Base-by-base conservation (phyloP, 2,329 filamentous ascomycete genomes). In the Nothophoma quercina region DNA sequence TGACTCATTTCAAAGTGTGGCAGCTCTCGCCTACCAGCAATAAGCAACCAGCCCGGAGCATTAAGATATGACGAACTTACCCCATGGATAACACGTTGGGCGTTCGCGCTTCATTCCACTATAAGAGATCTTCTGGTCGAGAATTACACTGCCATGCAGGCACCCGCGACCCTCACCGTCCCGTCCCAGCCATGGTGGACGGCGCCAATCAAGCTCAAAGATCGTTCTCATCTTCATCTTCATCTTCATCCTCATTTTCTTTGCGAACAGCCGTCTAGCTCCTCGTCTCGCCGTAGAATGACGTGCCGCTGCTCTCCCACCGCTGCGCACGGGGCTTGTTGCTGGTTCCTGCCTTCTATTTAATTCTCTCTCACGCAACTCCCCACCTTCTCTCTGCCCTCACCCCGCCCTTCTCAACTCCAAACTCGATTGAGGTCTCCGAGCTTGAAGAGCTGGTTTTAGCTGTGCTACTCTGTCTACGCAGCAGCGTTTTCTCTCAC, bases 281-380 rank as follows among this genome's bases (percentile, higher is more conserved):
- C 12, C 16, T 38, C 19, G 15, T 30, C 3, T 34, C 28, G 1
- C 16, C 15, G 36, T 42, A n/a, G 19, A 32, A 38, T 47, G 36
- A 38, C 36, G 43, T 35, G 42, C 16, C 32, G 28, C 54, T 19
- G 41, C 52, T 55, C 44, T 42, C 44, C 41, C 35, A 16, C 22
- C 32, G 42, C 44, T 30, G 50, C 39, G 54, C 53, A 38, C 47
- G 42, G 53, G 29, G 30, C 40, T 45, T 35, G 55, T 50, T 30
- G 34, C 7, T 52, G 5, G 53, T 45, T 40, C 55, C 52, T 53
- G 38, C 52, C 57, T 63, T 54, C 51, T 48, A 44, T 49, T 51
- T 42, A 35, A 10, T 40, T 44, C 33, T 40, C 33, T 40, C 33
- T 45, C 33, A 32, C 15, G 9, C 18, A 39, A 15, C 34, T 35